Evolutionary conservation across 2,329 filamentous ascomycete genomes (phyloP).

Genomic region (Phialemonium atrogriseum): DNA sequence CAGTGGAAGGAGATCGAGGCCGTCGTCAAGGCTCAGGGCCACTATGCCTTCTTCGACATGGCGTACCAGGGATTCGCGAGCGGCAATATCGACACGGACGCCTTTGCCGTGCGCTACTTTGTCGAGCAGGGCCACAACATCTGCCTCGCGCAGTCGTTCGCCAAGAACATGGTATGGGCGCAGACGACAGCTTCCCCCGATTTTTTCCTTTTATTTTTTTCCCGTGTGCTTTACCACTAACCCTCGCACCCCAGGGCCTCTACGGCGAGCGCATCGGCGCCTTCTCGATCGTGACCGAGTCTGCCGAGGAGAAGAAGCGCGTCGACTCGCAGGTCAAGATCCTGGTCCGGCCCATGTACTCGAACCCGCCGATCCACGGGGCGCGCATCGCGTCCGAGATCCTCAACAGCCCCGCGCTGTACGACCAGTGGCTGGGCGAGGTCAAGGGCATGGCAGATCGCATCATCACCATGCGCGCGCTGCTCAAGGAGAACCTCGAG

Average conservation of each 20-base stretch:
- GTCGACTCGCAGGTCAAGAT: conserved; percentile 98
- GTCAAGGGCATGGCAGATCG: conserved; percentile 99
- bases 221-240: too few relatives aligned
- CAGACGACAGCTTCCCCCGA: conserved; percentile 4
- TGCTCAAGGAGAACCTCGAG: conserved; percentile 92
- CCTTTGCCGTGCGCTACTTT: conserved; percentile 89
- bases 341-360: conserved; percentile 92
- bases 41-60: conserved; percentile 99
- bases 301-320: conserved; percentile 85
- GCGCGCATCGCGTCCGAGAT: conserved; percentile 90
- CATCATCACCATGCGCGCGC: conserved; percentile 95
- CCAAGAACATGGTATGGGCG: conserved; percentile 98
- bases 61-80: conserved; percentile 98
- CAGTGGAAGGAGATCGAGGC: conserved; percentile 91
- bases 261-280: conserved; percentile 97
- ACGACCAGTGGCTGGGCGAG: conserved; percentile 91
- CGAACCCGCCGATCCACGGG: conserved; percentile 94
- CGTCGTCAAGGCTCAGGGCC: conserved; percentile 74
- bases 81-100: conserved; percentile 84
- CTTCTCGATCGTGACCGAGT: conserved; percentile 84
- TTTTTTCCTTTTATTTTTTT: background rate
- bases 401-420: conserved; percentile 74
- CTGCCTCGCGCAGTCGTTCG: conserved; percentile 86
- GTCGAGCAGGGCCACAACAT: conserved; percentile 85
- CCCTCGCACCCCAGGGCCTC: conserved; percentile 58